Base-by-base conservation (phyloP, 2,329 filamentous ascomycete genomes). In the Parastagonospora avenae region DNA sequence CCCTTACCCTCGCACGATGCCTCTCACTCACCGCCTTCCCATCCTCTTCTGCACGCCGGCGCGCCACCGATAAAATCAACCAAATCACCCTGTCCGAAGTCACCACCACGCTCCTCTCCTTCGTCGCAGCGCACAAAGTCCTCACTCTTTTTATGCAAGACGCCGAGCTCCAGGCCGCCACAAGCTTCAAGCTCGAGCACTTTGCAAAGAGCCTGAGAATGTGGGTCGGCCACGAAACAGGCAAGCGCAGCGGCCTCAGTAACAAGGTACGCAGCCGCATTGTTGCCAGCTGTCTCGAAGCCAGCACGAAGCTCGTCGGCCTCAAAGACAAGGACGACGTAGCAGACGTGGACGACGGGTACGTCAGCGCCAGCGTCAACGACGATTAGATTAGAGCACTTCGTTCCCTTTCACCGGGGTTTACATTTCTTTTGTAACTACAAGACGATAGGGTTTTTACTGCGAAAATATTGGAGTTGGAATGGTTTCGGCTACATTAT, bases 1-100 rank as follows among this genome's bases (percentile, higher is more conserved):
- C 83, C 4, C 78, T 86, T 33, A 83, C 82, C 6, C 77, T 85
- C 37, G 83, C 83, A 9, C 85, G 85, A 71, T 82, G 84, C 49
- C 78, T 83, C 1, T 76, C 79, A 3, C 77, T 85, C 8, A 68
- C 80, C 38, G 75, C 76, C 4, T 76, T 64, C 53, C 66, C 69
- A 55, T 60, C 62, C 15, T 47, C 52, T 2, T 52, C 69, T 19
- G 74, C 76, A 8, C 74, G 70, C 19, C 55, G 63, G 15, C 70
- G 74, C 12, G 77, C 77, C 9, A 62, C 71, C 19, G 66, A 63
- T 12, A 68, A 74, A 4, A 60, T 80, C 50, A 75, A 76, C 49
- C 72, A 68, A 47, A 72, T 74, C 2, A 71, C 69, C 44, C 66
- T 80, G 4, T 63, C 72, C 24, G 71, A 75, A 31, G 59, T 61